Evolutionary conservation across 106 monocot genomes (phyloP), one percentile per base, ranked within the genome.

Genomic region (Hemerocallis citrina): DNA sequence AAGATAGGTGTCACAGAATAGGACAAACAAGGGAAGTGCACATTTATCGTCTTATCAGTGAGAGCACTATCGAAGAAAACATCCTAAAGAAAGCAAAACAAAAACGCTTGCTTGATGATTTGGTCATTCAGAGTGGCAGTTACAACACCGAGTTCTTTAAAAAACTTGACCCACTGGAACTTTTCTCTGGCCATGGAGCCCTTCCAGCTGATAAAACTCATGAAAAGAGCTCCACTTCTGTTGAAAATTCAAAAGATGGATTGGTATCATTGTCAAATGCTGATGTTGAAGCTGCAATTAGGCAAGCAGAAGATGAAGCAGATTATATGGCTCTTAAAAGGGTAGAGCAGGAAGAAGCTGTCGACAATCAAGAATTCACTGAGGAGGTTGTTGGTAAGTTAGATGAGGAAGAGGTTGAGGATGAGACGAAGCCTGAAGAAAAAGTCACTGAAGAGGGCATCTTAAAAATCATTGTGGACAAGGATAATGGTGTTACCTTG

Each of bases 311-410:
- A 77, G 98, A 98, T 72, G 98, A 98, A 67, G 92, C 85, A 17
- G 98, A 98, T 77, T 98, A 98, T 64, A 98, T 98, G 88, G 98
- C 98, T 64, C 73, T 98, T 10, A 98, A 98, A 73, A 85, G 69
- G 48, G 81, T 98, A 16, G 91, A 98, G 52, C 72, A 88, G 56
- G 98, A 98, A 63, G 98, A 98, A 52, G 98, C 84, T 62, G 87
- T 98, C 34, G 98, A 98, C 51, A 98, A 92, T 77, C 91, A 92
- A 76, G 98, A 98, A 36, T 98, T 98, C 71, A 75, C 84, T 59
- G 98, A 98, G 59, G 98, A 98, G 66, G 75, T 70, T 32, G 62
- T 80, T 63, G 84, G 77, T 36, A 88, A 75, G 68, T 55, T 72
- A 52, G 98, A 98, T 44, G 98, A 98, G 35, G 98, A 98, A 75